phyloP scores from a whole-genome alignment of 2,329 filamentous ascomycete genomes.

The Aschersonia sp. region DNA sequence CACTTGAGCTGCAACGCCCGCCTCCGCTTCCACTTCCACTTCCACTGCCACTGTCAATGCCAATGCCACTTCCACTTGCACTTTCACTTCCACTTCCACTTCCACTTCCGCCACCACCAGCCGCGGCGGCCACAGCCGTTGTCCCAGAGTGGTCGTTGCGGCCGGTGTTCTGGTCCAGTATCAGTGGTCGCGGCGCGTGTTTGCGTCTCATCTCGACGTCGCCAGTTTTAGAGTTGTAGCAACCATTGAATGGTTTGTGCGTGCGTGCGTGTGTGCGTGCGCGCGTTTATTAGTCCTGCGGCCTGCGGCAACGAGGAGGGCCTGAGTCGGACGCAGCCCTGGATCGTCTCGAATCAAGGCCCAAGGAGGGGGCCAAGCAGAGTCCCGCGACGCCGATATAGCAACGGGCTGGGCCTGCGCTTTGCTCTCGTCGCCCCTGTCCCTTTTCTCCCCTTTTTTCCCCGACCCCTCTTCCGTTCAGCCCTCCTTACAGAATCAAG shows the following conservation, averaged over 20 bases:
- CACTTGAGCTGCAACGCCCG: neutral
- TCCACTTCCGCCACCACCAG: neutral
- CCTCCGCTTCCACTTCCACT: neutral
- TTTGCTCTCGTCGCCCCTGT: too few species aligned
- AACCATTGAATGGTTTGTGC: neutral
- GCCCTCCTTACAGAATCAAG: too few species aligned
- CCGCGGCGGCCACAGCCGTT: neutral
- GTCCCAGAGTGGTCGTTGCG: neutral
- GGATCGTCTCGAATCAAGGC: neutral
- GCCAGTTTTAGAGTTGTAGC: neutral
- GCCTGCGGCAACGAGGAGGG: neutral
- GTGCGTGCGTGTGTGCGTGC: neutral
- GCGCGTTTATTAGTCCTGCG: neutral
- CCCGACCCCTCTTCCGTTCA: too few species aligned
- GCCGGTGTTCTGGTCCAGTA: constrained; percentile 24
- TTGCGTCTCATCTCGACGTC: constrained; percentile 37
- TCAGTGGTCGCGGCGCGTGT: constrained; percentile 42
- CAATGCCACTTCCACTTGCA: neutral
- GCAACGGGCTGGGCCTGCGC: too few species aligned
- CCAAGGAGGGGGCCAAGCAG: too few species aligned
- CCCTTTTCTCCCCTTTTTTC: too few species aligned
- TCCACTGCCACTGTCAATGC: neutral
- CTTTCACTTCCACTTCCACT: neutral
- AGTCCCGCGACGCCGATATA: too few species aligned
- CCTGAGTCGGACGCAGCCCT: neutral